Evolutionary conservation across 176 grass and related monocot genomes (phyloP).

Genomic region (Hyparrhenia diplandra): DNA sequence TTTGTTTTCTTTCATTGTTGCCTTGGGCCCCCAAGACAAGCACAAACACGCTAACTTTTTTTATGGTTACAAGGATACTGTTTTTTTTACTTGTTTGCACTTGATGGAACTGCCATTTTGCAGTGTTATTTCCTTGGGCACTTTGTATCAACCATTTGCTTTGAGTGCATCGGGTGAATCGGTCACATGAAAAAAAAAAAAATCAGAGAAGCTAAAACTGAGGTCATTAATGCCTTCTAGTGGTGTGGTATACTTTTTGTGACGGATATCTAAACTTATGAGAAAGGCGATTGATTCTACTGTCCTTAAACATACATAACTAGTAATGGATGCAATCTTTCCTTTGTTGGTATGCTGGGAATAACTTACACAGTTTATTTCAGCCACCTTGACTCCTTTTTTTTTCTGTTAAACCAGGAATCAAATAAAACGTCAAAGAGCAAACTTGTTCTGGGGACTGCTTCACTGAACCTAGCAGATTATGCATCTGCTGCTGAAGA

Average conservation of each 20-base stretch:
- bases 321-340: not conserved
- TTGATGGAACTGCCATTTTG: too few species aligned
- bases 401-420: constrained; percentile 25
- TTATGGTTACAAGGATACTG: not conserved
- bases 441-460: constrained; percentile 66
- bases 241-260: not conserved
- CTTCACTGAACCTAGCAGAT: constrained; percentile 72
- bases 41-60: not conserved
- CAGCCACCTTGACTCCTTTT: not conserved
- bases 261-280: not conserved
- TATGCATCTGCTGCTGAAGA: constrained; percentile 55
- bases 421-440: constrained; percentile 61
- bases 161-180: not conserved
- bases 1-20: constrained; percentile 10
- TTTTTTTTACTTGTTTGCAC: not conserved
- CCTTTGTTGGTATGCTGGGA: not conserved
- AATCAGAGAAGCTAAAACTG: not conserved
- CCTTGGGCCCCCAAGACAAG: constrained; percentile 4
- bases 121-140: too few species aligned
- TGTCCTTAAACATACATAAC: not conserved
- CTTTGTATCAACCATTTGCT: too few species aligned
- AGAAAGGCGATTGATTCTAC: not conserved
- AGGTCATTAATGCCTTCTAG: not conserved
- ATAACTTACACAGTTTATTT: constrained; percentile 21
- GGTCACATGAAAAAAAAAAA: not conserved